phyloP scores from a whole-genome alignment of 225 moss, liverwort and hornwort species.

The Polytrichum formosum region DNA sequence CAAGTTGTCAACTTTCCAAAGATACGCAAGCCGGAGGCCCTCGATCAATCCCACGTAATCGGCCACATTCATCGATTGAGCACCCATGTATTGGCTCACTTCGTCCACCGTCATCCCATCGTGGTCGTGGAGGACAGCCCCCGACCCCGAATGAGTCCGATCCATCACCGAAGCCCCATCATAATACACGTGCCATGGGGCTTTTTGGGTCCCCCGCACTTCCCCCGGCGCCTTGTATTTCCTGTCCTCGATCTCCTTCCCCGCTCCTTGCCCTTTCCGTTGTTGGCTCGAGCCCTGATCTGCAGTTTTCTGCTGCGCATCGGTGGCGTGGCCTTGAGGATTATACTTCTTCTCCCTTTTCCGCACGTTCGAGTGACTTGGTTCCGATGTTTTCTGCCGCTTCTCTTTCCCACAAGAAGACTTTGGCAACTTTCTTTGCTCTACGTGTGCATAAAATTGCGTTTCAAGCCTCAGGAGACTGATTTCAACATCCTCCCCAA shows the following conservation, averaged over 20 bases:
- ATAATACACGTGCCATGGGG: conserved; percentile 9
- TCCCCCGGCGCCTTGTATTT: background rate
- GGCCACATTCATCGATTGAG: conserved; percentile 1
- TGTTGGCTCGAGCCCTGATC: too few relatives aligned
- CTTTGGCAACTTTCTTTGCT: too few relatives aligned
- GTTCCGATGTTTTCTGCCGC: too few relatives aligned
- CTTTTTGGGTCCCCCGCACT: background rate
- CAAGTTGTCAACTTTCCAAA: conserved; percentile 14
- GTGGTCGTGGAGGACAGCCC: conserved; percentile 6
- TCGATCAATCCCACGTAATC: conserved; percentile 4
- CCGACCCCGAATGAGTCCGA: background rate
- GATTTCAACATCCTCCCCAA: too few relatives aligned
- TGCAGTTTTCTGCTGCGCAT: too few relatives aligned
- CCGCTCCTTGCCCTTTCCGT: too few relatives aligned
- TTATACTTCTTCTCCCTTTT: too few relatives aligned
- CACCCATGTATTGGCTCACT: background rate
- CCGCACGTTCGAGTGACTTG: too few relatives aligned
- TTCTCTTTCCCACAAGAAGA: too few relatives aligned
- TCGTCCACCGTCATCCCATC: background rate
- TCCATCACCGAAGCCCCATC: conserved; percentile 11
- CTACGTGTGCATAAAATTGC: too few relatives aligned
- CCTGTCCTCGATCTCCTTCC: background rate
- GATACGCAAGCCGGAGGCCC: background rate
- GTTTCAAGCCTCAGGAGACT: too few relatives aligned
- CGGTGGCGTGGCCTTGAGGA: too few relatives aligned